Evolutionary conservation across 768 basidiomycete genomes (phyloP).

Genomic region (Porpolomopsis calyptriformis): DNA sequence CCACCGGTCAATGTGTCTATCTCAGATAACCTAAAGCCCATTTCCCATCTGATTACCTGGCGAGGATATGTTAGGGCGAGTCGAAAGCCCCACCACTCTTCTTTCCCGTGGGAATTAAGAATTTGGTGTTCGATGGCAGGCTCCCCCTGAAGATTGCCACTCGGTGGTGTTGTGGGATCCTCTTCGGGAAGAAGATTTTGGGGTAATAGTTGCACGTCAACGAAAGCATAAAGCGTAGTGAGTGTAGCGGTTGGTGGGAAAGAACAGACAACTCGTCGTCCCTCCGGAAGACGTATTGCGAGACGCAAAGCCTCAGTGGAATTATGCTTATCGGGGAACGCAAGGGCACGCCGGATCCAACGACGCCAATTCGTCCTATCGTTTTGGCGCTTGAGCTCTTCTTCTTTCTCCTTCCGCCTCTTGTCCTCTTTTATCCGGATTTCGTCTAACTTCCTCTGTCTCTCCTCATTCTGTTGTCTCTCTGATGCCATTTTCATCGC

Average conservation of each 20-base stretch:
- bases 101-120: neutral
- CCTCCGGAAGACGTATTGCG: conserved; percentile 45
- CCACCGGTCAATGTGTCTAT: conserved; percentile 46
- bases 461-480: conserved; percentile 24
- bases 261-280: conserved; percentile 46
- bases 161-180: conserved; percentile 35
- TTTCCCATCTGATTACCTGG: conserved; percentile 44
- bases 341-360: conserved; percentile 44
- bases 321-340: conserved; percentile 21
- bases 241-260: conserved; percentile 43
- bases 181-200: conserved; percentile 23
- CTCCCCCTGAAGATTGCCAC: conserved; percentile 27
- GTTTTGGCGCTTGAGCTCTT: conserved; percentile 23
- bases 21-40: conserved; percentile 29
- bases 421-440: conserved; percentile 19
- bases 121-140: conserved; percentile 24
- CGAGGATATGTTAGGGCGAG: conserved; percentile 63
- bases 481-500: conserved; percentile 10
- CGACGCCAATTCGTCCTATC: conserved; percentile 45
- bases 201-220: conserved; percentile 52
- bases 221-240: conserved; percentile 60
- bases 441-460: conserved; percentile 11
- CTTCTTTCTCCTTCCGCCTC: conserved; percentile 22
- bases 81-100: conserved; percentile 64
- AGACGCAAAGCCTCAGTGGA: conserved; percentile 27